Evolutionary conservation across 169 alveolate genomes (phyloP), one percentile per base, ranked within the genome.

Genomic region (Plasmodium reichenowi): DNA sequence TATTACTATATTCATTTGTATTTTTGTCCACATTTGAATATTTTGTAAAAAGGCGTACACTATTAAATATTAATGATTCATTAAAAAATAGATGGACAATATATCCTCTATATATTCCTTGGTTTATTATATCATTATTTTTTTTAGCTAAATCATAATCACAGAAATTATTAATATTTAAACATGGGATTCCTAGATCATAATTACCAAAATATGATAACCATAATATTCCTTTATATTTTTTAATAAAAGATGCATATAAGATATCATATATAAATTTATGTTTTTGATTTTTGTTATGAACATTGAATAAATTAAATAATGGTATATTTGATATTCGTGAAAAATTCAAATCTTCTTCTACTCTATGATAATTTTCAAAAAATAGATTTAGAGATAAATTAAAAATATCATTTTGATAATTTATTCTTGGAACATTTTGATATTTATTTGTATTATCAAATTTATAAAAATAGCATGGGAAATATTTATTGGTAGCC

Each of bases 21-120:
- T 26, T 71, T 48, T 48, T 15, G 47, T 38, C 47, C 0, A 63
- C 62, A 60, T 63, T 85, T 4, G 96, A 80, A 67, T 92, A 91
- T 72, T 90, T 70, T 72, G 93, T 88, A 62, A 94, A 88, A 3
- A 94, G 92, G 22, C 89, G 48, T 26, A 78, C 89, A 59, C 89
- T 78, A 47, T 94, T 94, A 80, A 88, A 94, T 91, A 94, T 94
- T 54, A 94, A 74, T 50, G 96, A 92, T 56, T 92, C 95, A 74
- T 94, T 92, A 48, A 94, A 94, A 52, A 88, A 72, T 24, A 94
- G 60, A 54, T 92, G 93, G 0, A 93, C 96, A 24, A 93, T 94
- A 64, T 94, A 94, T 9, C 95, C 95, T 15, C 96, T 64, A 56
- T 94, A 94, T 15, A 94, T 62, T 10, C 96, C 96, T 38, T 74